Evolutionary conservation across 2,329 filamentous ascomycete genomes (phyloP).

Genomic region (Hysterium pulicare): DNA sequence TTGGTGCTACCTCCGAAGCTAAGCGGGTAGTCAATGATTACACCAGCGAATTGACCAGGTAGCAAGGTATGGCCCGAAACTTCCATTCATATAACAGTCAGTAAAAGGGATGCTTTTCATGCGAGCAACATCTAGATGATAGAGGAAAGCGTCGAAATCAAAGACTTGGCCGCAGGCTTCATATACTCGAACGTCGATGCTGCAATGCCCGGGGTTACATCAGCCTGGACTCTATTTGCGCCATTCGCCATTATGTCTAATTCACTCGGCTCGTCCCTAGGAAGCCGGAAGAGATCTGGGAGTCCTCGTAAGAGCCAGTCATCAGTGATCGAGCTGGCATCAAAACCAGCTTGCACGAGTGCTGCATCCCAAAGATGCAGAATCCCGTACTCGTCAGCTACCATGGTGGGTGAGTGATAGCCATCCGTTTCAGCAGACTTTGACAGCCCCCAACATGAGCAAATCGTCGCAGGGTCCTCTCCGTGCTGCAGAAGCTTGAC

Average conservation of each 20-base stretch:
- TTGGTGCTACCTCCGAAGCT: too few relatives aligned
- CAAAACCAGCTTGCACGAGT: conserved; percentile 4
- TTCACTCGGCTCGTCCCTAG: not conserved
- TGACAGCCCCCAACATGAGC: conserved; percentile 4
- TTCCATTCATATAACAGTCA: too few relatives aligned
- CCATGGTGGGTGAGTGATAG: conserved; percentile 4
- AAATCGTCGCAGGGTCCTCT: conserved; percentile 6
- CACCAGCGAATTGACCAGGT: not conserved
- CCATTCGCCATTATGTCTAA: too few relatives aligned
- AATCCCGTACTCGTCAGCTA: conserved; percentile 3
- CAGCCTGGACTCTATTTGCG: too few relatives aligned
- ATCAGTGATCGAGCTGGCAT: conserved; percentile 5
- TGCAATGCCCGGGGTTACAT: too few relatives aligned
- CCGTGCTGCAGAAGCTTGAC: conserved; percentile 6
- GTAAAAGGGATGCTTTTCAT: too few relatives aligned
- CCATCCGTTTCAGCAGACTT: not conserved
- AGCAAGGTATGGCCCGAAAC: not conserved
- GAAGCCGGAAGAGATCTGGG: conserved; percentile 1
- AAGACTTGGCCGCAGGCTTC: not conserved
- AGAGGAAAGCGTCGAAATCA: not conserved
- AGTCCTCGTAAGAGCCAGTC: conserved; percentile 7
- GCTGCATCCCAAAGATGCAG: conserved; percentile 6
- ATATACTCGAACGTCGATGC: not conserved
- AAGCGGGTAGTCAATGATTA: too few relatives aligned
- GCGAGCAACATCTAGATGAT: not conserved